These are phyloP conservation scores for Myrica gale DNA, from an alignment of 306 rosid genomes.

Conservation along the genomic window DNA sequence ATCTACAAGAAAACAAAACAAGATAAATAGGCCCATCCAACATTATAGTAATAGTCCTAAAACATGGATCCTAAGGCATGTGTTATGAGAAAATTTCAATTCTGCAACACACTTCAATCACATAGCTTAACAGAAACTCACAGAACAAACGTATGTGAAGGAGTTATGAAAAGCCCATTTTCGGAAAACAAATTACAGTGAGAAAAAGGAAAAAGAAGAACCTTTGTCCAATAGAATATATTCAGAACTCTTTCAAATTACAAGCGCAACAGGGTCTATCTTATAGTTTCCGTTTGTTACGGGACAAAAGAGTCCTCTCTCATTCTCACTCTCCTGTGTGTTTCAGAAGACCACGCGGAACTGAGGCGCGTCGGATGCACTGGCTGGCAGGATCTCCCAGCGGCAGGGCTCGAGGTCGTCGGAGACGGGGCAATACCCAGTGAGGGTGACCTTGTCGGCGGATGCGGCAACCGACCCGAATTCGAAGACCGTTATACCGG, in stretches of 20 bases:
- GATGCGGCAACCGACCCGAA: conserved; percentile 79
- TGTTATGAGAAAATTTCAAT: not conserved
- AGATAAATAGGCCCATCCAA: not conserved
- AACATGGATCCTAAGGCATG: not conserved
- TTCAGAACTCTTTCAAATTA: not conserved
- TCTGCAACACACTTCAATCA: not conserved
- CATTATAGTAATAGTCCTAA: not conserved
- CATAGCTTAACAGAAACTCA: not conserved
- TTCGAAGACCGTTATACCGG: conserved; percentile 62
- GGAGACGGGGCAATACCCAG: conserved; percentile 91
- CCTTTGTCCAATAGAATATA: not conserved
- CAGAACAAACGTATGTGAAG: not conserved
- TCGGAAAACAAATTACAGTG: not conserved
- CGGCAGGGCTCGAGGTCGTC: conserved; percentile 98
- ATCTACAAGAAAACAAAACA: not conserved
- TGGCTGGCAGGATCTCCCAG: conserved; percentile 86
- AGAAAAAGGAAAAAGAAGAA: not conserved
- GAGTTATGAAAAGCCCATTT: not conserved
- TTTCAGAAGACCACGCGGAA: conserved; percentile 77
- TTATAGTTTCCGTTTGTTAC: not conserved
- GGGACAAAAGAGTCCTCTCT: not conserved
- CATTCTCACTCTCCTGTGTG: not conserved
- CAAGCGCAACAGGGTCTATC: too few species aligned
- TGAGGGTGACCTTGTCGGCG: conserved; percentile 75
- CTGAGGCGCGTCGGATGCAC: conserved; percentile 77